Percentiles rank a stretch among this genome's conserved stretches.
These are phyloP conservation scores for Corchorus capsularis DNA, from an alignment of 345 rosid genomes.

Conservation along the genomic window DNA sequence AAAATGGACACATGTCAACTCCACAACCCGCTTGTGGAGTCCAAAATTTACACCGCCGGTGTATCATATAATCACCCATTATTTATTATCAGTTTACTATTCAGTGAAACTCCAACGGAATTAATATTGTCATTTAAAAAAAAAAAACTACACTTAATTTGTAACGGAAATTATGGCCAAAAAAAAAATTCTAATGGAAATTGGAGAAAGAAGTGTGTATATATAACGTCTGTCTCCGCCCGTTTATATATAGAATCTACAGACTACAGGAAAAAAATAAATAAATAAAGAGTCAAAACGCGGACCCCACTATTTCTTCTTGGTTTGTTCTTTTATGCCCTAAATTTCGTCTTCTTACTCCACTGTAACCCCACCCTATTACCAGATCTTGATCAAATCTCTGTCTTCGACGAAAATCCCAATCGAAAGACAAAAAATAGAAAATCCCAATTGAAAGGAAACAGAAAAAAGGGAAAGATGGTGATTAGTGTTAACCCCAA, in stretches of 20 bases:
- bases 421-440: not conserved
- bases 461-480: not conserved
- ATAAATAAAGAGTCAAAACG: not conserved
- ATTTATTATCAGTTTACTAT: too few relatives aligned
- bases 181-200: too few relatives aligned
- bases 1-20: too few relatives aligned
- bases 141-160: too few relatives aligned
- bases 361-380: not conserved
- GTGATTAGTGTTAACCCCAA: not conserved
- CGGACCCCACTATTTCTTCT: not conserved
- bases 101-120: too few relatives aligned
- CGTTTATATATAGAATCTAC: slow-evolving; percentile 12
- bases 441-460: not conserved
- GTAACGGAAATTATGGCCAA: too few relatives aligned
- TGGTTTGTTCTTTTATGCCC: not conserved
- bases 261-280: too few relatives aligned
- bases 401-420: not conserved
- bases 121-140: too few relatives aligned
- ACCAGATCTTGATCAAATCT: not conserved
- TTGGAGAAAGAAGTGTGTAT: too few relatives aligned
- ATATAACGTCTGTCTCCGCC: not conserved
- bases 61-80: too few relatives aligned
- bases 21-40: too few relatives aligned
- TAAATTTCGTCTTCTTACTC: not conserved
- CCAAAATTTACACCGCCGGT: too few relatives aligned